Base-by-base conservation (phyloP, 306 rosid species). In the Cicer chorassanicum region DNA sequence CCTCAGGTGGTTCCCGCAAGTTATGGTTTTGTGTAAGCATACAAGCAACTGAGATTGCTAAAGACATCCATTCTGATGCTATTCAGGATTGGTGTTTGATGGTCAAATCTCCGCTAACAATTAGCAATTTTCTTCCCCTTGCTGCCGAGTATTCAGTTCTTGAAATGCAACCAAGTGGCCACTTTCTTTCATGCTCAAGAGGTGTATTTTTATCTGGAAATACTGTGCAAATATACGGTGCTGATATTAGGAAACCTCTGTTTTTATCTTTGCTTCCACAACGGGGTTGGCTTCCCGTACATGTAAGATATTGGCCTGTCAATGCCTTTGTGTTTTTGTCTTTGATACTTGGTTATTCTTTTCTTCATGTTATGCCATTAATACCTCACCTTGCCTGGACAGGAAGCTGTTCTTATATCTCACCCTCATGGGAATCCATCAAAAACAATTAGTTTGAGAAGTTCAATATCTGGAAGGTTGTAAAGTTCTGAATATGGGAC, bases 381-480 rank as follows among this genome's bases (percentile, higher is more conserved):
- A 24, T 63, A 29, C 18, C 54, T 18, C 40, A 14, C 8, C 12
- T 77, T 80, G 61, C 61, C 65, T 81, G 45, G 72, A 54, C 86
- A 94, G 99, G 97, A 94, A 82, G 96, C 93, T 81, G 97, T 90
- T 77, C 95, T 88, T 72, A 76, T 94, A 78, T 92, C 97, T 41
- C 91, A 92, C 81, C 96, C 97, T 83, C 83, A 68, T 5, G 89
- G 82, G 74, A 85, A 70, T 72, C 93, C 98, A 9, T 57, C 96
- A 6, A 92, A 88, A 82, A 87, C 96, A 73, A 66, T 90, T 16
- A 86, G 93, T 83, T 87, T 94, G 78, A 92, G 96, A 88, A 94
- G 97, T 78, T 92, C 97, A 21, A 82, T 90, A 88, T 88, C 99
- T 73, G 96, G 93, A 94, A 92, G 99, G 99, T 93, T 84, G 74